Evolutionary conservation across 2,329 filamentous ascomycete species (phyloP).

Genomic region (Aspergillus ibericus): DNA sequence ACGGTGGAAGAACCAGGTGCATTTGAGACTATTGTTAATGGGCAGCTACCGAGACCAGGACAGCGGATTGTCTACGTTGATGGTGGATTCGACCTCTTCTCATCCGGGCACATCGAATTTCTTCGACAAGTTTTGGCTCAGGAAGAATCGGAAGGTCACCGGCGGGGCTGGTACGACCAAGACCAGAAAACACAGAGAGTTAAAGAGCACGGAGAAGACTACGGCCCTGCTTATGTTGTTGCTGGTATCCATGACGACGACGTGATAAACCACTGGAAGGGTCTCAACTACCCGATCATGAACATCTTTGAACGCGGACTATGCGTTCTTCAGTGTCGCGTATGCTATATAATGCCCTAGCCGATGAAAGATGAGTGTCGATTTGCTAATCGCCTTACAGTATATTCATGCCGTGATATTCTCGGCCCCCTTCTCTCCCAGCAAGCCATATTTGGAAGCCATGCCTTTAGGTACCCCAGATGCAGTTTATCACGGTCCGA

Average conservation of each 20-base stretch:
- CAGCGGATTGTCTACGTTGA: slow-evolving; percentile 94
- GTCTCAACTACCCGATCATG: slow-evolving; percentile 99
- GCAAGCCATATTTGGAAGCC: slow-evolving; percentile 70
- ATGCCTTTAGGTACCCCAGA: slow-evolving; percentile 73
- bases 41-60: slow-evolving; percentile 68
- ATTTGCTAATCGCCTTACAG: slow-evolving; percentile 44
- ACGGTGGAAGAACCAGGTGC: slow-evolving; percentile 60
- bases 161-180: slow-evolving; percentile 72
- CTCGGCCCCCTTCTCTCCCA: slow-evolving; percentile 83
- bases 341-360: slow-evolving; percentile 45
- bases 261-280: slow-evolving; percentile 95
- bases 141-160: slow-evolving; percentile 68
- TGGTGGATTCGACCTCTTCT: slow-evolving; percentile 95
- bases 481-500: slow-evolving; percentile 94
- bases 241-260: slow-evolving; percentile 92
- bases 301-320: slow-evolving; percentile 96
- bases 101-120: slow-evolving; percentile 95
- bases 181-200: slow-evolving; percentile 64
- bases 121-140: slow-evolving; percentile 71
- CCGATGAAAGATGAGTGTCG: background rate
- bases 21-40: slow-evolving; percentile 69
- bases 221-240: slow-evolving; percentile 81
- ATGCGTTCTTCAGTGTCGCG: slow-evolving; percentile 91
- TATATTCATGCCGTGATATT: slow-evolving; percentile 88
- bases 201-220: slow-evolving; percentile 67